Percentiles rank a stretch among this genome's conserved stretches.
Evolutionary conservation across 345 rosid species (phyloP).

Genomic region (Eucalyptus coolabah): DNA sequence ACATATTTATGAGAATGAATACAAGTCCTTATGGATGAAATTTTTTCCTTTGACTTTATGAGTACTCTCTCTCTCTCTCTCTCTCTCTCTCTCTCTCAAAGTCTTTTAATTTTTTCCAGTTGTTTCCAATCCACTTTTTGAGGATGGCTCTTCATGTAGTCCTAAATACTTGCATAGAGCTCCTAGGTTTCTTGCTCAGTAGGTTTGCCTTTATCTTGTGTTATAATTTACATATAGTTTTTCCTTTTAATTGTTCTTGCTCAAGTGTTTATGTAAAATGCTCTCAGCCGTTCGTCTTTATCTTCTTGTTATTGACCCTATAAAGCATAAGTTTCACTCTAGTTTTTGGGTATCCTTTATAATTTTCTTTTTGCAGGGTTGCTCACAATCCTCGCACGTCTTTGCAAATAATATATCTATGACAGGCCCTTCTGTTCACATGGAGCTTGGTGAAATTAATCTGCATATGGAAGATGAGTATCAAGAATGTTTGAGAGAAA

Average conservation of each 20-base stretch:
- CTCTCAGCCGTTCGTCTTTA: background rate
- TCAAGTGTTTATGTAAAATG: background rate
- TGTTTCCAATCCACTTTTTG: background rate
- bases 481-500: slow-evolving; percentile 81
- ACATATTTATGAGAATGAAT: background rate
- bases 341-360: background rate
- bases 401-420: slow-evolving; percentile 87
- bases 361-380: slow-evolving; percentile 38
- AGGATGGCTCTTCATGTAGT: background rate
- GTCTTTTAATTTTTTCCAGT: background rate
- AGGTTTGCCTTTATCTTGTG: background rate
- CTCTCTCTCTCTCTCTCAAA: background rate
- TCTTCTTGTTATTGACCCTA: background rate
- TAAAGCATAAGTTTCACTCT: background rate
- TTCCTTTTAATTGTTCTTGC: background rate
- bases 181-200: background rate
- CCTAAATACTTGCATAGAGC: background rate
- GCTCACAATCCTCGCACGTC: slow-evolving; percentile 92
- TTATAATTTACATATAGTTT: background rate
- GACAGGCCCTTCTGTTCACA: slow-evolving; percentile 61
- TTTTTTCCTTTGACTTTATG: background rate
- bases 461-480: slow-evolving; percentile 90
- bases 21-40: background rate
- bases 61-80: background rate
- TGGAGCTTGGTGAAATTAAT: slow-evolving; percentile 96